Percentiles rank a stretch among this genome's conserved stretches.
Evolutionary conservation across 805 yeast species (phyloP).

Genomic region (Hanseniaspora taiwanica): DNA sequence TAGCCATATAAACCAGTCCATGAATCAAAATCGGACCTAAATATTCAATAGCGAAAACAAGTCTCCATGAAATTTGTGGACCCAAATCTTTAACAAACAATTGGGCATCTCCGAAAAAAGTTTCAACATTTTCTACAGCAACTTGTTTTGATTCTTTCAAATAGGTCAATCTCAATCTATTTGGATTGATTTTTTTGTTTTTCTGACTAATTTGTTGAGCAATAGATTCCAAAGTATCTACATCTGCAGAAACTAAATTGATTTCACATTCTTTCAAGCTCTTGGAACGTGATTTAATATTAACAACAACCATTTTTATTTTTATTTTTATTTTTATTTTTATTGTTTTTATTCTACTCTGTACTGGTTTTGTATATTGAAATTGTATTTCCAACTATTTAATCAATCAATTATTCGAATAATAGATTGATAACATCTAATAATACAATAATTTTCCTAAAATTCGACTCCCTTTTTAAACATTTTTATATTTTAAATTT

Average conservation of each 20-base stretch:
- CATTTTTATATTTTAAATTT: no score
- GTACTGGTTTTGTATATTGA: no score
- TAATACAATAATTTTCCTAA: no score
- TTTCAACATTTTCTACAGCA: conserved; percentile 14
- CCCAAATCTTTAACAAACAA: conserved; percentile 80
- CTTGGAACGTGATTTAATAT: conserved; percentile 50
- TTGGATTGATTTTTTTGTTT: conserved; percentile 29
- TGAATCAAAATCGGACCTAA: conserved; percentile 81
- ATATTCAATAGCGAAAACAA: conserved; percentile 82
- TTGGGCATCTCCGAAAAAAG: conserved; percentile 23
- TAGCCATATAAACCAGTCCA: conserved; percentile 39
- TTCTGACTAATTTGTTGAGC: conserved; percentile 25
- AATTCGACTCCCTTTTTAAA: no score
- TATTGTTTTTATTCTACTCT: no score
- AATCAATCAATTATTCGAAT: no score
- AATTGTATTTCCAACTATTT: no score
- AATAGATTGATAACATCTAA: no score
- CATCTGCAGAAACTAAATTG: background rate
- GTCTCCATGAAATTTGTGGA: conserved; percentile 83
- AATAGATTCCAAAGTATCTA: conserved; percentile 28
- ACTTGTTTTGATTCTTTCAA: conserved; percentile 22
- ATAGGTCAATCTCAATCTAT: conserved; percentile 46
- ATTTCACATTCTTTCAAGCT: conserved; percentile 28
- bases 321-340: background rate
- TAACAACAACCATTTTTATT: conserved; percentile 30